Percentiles rank a stretch among this genome's conserved stretches.
Evolutionary conservation across 306 rosid genomes (phyloP).

Genomic region (Vigna trinervia): DNA sequence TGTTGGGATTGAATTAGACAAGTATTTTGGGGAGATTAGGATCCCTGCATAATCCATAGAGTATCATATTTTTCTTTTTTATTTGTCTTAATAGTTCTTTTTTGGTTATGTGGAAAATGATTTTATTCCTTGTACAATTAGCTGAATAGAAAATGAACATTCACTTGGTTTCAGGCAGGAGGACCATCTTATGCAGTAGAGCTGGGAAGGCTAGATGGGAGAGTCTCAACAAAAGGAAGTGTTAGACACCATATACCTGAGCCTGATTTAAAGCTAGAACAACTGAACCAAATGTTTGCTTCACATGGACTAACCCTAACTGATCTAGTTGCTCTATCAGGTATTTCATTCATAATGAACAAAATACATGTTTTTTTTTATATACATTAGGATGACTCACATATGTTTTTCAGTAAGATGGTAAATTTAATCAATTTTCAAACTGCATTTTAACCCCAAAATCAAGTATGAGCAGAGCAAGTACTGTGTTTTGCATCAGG

Average conservation of each 20-base stretch:
- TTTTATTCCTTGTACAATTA: not conserved
- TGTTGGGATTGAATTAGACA: not conserved
- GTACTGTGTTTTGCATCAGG: not conserved
- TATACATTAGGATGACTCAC: not conserved
- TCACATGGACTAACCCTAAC: slow-evolving; percentile 66
- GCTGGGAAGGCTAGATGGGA: slow-evolving; percentile 82
- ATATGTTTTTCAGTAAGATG: not conserved
- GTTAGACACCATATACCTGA: slow-evolving; percentile 70
- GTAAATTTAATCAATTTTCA: not conserved
- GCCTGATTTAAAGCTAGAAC: slow-evolving; percentile 56
- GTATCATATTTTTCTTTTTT: not conserved
- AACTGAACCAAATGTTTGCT: slow-evolving; percentile 64
- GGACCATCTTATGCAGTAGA: slow-evolving; percentile 85
- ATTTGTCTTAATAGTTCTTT: not conserved
- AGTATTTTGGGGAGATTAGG: not conserved
- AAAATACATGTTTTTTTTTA: not conserved
- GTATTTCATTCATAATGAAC: slow-evolving; percentile 47
- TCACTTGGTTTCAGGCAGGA: slow-evolving; percentile 62
- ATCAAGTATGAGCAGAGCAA: not conserved
- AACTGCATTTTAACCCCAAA: not conserved
- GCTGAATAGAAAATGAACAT: slow-evolving; percentile 18
- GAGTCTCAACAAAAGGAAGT: slow-evolving; percentile 63
- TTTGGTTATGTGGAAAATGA: not conserved
- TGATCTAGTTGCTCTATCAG: slow-evolving; percentile 85
- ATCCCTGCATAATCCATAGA: not conserved